Evolutionary conservation across 2,329 filamentous ascomycete genomes (phyloP), one percentile per base, ranked within the genome.

Genomic region (Xylariales sp.): DNA sequence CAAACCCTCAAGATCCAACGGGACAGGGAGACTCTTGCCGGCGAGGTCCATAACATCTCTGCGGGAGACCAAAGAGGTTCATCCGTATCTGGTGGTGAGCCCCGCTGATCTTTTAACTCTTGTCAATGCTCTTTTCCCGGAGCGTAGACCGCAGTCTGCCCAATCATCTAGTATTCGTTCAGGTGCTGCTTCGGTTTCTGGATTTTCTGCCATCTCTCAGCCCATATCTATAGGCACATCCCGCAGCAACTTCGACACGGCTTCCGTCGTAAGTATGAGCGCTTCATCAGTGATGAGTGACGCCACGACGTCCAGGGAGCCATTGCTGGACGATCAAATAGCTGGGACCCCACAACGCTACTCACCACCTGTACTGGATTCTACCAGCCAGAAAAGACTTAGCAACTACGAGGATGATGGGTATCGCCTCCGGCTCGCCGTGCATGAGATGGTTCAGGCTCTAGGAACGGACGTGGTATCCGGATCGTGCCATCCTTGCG

Each of bases 41-140:
- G 83, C 83, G 17, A 76, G 83, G 46, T 85, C 81, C 37, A 81
- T 86, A 45, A 83, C 81, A 5, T 87, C 83, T 4, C 67, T 87
- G 10, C 70, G 83, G 44, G 85, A 89, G 59, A 88, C 84, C n/a
- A 76, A 75, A 15, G 84, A 88, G 59, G 83, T 88, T 8, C 85
- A 85, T 53, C 85, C 83, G 21, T 93, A 88, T 54, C 68, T 94
- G 52, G 84, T 91, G 23, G 64, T 95, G 47, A 87, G 85, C 54
- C 80, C 87, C 24, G 76, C 85, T 28, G 90, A 96, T 57, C 67
- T 95, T 47, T 69, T 85, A 24, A 90, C 87, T 3, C 65, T 95
- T 51, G 77, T 94, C 45, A 88, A 93, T 58, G 83, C 85, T 10
- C 74, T 96, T 12, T 95, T 90, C 54, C 90, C 90, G 1, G 83